Conservation (phyloP, 2,329 filamentous ascomycete genomes). For the Emericellopsis atlantica region DNA sequence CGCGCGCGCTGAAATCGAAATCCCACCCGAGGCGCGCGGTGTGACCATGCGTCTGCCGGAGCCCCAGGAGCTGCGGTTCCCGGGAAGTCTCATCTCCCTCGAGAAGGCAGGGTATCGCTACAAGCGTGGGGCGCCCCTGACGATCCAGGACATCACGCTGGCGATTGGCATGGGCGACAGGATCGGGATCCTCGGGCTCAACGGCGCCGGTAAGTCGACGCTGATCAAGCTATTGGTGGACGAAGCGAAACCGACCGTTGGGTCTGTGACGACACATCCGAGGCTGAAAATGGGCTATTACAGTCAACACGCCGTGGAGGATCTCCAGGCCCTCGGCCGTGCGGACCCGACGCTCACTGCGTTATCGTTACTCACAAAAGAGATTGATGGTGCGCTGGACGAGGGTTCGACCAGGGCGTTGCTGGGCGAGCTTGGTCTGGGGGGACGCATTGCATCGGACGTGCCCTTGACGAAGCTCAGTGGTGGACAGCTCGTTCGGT, state of each 20-base stretch:
- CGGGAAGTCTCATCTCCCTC: conserved; percentile 58
- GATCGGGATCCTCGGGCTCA: conserved; percentile 64
- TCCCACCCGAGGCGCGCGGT: conserved; percentile 49
- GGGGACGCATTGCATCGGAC: conserved; percentile 59
- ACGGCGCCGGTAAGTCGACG: conserved; percentile 74
- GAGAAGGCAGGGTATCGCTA: conserved; percentile 61
- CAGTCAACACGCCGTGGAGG: conserved; percentile 67
- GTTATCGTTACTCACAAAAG: conserved; percentile 45
- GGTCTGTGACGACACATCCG: conserved; percentile 53
- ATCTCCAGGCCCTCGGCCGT: conserved; percentile 42
- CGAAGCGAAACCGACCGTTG: conserved; percentile 42
- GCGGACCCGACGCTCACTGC: conserved; percentile 45
- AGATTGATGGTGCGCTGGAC: conserved; percentile 35
- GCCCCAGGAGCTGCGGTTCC: conserved; percentile 60
- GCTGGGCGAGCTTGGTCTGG: conserved; percentile 56
- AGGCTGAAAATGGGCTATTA: conserved; percentile 63
- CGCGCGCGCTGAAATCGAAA: conserved; percentile 54
- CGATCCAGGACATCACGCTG: conserved; percentile 52
- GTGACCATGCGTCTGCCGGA: conserved; percentile 47
- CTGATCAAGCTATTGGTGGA: conserved; percentile 60
- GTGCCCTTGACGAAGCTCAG: conserved; percentile 62
- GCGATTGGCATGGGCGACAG: conserved; percentile 63
- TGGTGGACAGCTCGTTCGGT: conserved; percentile 62
- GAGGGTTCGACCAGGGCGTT: conserved; percentile 59
- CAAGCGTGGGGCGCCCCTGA: conserved; percentile 15